Evolutionary conservation across 176 grass and related monocot genomes (phyloP).

Genomic region (Pontederia crassipes): DNA sequence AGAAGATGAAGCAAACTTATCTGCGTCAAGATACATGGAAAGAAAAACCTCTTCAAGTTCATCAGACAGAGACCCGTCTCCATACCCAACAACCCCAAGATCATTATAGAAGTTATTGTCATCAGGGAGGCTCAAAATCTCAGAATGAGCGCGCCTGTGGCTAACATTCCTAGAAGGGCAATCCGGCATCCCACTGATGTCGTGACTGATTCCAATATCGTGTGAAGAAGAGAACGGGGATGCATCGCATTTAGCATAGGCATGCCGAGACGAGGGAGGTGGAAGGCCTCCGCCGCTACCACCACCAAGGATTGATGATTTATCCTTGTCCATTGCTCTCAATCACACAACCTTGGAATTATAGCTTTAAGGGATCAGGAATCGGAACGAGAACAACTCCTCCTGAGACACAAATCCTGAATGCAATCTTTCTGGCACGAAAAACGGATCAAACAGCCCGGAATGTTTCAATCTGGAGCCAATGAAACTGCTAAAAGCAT

Average conservation of each 20-base stretch:
- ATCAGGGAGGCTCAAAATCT: slow-evolving; percentile 63
- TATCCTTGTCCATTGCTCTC: slow-evolving; percentile 1
- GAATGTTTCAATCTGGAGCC: no score
- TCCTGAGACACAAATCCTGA: no score
- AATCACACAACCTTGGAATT: not conserved
- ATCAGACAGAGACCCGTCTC: slow-evolving; percentile 6
- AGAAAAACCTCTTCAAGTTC: slow-evolving; percentile 24
- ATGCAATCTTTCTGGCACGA: no score
- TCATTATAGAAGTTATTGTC: slow-evolving; percentile 53
- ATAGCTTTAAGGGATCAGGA: not conserved
- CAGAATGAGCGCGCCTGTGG: slow-evolving; percentile 64
- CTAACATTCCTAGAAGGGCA: slow-evolving; percentile 32
- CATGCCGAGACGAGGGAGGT: slow-evolving; percentile 1
- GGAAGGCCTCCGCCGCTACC: not conserved
- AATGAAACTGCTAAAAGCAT: no score
- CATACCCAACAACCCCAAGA: slow-evolving; percentile 41
- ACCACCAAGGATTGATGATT: not conserved
- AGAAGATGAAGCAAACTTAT: slow-evolving; percentile 9
- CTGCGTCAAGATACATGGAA: slow-evolving; percentile 14
- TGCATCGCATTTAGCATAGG: not conserved
- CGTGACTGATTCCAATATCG: slow-evolving; percentile 12
- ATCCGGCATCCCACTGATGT: slow-evolving; percentile 36
- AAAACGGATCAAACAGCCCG: no score
- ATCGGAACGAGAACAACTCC: no score
- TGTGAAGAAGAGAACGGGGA: not conserved